phyloP scores from a whole-genome alignment of 306 rosid genomes.

The Quercus engelmannii region DNA sequence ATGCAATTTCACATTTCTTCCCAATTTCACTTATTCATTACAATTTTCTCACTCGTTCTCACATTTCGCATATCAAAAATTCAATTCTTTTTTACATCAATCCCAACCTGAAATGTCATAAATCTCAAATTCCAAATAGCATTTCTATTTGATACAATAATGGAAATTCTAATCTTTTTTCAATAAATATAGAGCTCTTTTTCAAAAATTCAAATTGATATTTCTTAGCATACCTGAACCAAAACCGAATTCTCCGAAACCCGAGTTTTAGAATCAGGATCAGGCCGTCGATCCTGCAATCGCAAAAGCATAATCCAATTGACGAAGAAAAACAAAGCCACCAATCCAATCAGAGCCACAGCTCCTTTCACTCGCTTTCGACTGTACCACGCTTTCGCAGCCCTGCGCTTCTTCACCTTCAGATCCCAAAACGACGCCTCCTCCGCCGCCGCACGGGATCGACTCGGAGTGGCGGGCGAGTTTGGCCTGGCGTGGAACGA shows the following conservation, averaged over 20 bases:
- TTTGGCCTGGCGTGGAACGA: constrained; percentile 37
- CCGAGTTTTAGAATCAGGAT: constrained; percentile 18
- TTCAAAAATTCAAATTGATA: background rate
- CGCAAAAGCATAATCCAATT: constrained; percentile 70
- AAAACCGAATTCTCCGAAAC: constrained; percentile 32
- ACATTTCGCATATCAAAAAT: too few species aligned
- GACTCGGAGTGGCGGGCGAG: constrained; percentile 49
- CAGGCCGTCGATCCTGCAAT: constrained; percentile 36
- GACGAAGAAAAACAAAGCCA: constrained; percentile 49
- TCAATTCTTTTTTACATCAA: too few species aligned
- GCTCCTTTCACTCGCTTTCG: constrained; percentile 56
- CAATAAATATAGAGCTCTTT: background rate
- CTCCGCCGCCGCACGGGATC: constrained; percentile 51
- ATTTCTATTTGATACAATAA: too few species aligned
- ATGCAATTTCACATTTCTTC: background rate
- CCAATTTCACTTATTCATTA: background rate
- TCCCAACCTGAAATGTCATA: too few species aligned
- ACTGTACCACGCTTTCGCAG: constrained; percentile 46
- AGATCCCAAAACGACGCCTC: constrained; percentile 30
- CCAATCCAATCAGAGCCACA: constrained; percentile 44
- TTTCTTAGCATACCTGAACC: constrained; percentile 32
- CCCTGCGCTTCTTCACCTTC: constrained; percentile 28
- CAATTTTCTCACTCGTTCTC: background rate
- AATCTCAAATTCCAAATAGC: background rate
- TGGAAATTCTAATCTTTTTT: background rate